These are phyloP conservation scores for Ophidiomyces ophidiicola DNA, from an alignment of 2,329 filamentous ascomycete species.

Conservation along the genomic window DNA sequence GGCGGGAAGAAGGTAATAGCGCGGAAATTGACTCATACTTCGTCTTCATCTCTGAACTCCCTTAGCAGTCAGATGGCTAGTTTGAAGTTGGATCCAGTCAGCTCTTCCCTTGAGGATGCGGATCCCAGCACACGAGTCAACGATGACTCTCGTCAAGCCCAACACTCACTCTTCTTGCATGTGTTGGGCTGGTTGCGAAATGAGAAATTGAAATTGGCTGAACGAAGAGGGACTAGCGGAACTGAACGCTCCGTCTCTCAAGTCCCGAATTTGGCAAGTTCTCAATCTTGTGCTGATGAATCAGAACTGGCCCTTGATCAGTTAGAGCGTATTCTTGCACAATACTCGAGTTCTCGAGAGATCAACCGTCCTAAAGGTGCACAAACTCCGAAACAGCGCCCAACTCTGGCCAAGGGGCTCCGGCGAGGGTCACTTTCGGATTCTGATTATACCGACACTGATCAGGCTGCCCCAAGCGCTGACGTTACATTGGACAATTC, in stretches of 20 bases:
- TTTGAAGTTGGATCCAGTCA: slow-evolving; percentile 14
- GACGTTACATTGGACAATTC: slow-evolving; percentile 81
- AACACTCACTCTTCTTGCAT: slow-evolving; percentile 49
- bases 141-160: slow-evolving; percentile 15
- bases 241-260: neutral
- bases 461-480: slow-evolving; percentile 69
- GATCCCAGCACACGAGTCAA: neutral
- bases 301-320: slow-evolving; percentile 64
- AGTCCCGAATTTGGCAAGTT: slow-evolving; percentile 1
- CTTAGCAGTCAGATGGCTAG: slow-evolving; percentile 17
- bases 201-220: slow-evolving; percentile 56
- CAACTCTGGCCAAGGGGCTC: slow-evolving; percentile 27
- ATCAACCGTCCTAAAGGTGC: slow-evolving; percentile 5
- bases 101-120: slow-evolving; percentile 7
- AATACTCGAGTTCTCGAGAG: slow-evolving; percentile 22
- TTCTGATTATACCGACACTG: slow-evolving; percentile 72
- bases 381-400: slow-evolving; percentile 9
- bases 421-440: slow-evolving; percentile 55
- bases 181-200: slow-evolving; percentile 73
- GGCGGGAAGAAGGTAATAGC: slow-evolving; percentile 18
- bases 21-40: slow-evolving; percentile 14
- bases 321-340: slow-evolving; percentile 57
- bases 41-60: slow-evolving; percentile 17
- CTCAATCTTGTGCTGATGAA: slow-evolving; percentile 37
- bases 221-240: slow-evolving; percentile 28